Evolutionary conservation across 129 eudicot species (phyloP).

Genomic region (Deinandra increscens): DNA sequence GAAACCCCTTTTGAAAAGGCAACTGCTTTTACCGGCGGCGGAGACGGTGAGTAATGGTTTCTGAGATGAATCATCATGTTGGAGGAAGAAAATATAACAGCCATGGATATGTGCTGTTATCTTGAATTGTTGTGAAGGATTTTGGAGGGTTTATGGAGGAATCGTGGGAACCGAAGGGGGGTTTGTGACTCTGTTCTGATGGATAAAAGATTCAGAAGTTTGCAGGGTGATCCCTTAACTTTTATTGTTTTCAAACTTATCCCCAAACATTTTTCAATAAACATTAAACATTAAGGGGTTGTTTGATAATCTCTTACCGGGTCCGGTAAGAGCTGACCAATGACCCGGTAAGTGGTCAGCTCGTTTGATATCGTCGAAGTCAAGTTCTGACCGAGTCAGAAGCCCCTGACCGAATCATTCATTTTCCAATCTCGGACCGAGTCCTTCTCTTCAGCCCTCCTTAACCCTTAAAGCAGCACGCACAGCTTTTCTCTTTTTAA

Average conservation of each 20-base stretch:
- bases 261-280: no score
- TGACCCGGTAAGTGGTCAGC: no score
- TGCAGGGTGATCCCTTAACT: neutral
- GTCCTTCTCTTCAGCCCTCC: no score
- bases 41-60: constrained; percentile 18
- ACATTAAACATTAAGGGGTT: no score
- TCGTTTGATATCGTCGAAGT: no score
- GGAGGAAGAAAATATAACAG: constrained; percentile 27
- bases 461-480: no score
- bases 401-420: no score
- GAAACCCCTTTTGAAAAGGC: constrained; percentile 23
- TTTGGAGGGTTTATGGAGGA: constrained; percentile 18
- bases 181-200: constrained; percentile 9
- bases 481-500: no score
- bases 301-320: no score
- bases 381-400: no score
- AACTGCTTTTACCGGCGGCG: constrained; percentile 9
- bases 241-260: neutral
- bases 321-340: no score
- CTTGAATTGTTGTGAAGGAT: neutral
- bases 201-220: constrained; percentile 13
- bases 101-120: constrained; percentile 25
- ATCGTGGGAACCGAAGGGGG: constrained; percentile 3
- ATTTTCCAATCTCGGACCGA: no score
- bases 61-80: constrained; percentile 25